A percentile compares a stretch with the other conserved stretches of the same genome.
phyloP scores from a whole-genome alignment of 2,329 filamentous ascomycete genomes.

The Colletotrichum gloeosporioides region DNA sequence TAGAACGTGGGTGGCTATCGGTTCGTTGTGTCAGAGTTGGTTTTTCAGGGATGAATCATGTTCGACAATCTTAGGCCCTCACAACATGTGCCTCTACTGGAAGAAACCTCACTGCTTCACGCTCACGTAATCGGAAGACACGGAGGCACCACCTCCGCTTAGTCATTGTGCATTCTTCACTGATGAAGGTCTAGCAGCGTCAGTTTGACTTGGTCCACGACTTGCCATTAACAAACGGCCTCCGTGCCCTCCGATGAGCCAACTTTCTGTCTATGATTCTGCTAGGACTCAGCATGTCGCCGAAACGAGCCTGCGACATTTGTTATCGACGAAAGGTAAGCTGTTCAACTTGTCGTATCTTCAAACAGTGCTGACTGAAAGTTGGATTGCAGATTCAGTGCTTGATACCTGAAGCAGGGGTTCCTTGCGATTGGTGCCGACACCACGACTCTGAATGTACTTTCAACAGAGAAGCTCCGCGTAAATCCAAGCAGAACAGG shows the following conservation, averaged over 20 bases:
- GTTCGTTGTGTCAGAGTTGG: neutral
- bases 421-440: slow-evolving; percentile 5
- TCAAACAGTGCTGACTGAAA: neutral
- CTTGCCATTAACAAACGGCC: neutral
- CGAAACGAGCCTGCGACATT: slow-evolving; percentile 5
- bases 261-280: neutral
- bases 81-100: neutral
- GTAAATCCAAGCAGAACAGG: neutral
- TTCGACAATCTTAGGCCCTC: neutral
- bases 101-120: accelerated
- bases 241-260: neutral
- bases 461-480: neutral
- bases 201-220: neutral
- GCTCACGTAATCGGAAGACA: neutral
- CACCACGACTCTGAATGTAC: neutral
- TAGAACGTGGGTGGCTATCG: neutral
- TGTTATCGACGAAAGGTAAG: slow-evolving; percentile 6
- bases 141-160: neutral
- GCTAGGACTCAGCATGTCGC: neutral
- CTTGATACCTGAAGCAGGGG: neutral
- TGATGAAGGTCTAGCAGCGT: neutral
- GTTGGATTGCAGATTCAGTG: neutral
- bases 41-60: neutral
- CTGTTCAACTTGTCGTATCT: neutral
- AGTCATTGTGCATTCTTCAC: accelerated